Evolutionary conservation across 1,284 basidiomycete species (phyloP).

Genomic region (Sporisorium scitamineum): DNA sequence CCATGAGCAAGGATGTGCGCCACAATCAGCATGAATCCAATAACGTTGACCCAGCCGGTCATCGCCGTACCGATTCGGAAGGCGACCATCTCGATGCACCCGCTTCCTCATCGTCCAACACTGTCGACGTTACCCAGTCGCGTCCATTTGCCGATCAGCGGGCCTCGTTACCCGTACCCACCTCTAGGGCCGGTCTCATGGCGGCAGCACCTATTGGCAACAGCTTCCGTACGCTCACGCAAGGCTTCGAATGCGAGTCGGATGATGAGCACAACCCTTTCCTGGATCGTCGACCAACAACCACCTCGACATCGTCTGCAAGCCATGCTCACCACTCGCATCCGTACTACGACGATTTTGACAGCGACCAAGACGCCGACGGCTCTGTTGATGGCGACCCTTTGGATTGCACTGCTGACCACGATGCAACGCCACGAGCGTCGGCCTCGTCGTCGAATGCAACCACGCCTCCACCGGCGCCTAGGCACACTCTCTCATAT

Average conservation of each 20-base stretch:
- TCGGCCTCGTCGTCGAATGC: conserved; percentile 17
- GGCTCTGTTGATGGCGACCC: conserved; percentile 27
- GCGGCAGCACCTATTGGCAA: conserved; percentile 5
- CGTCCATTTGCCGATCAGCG: background rate
- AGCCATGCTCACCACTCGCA: conserved; percentile 9
- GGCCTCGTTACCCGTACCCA: background rate
- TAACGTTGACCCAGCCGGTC: conserved; percentile 14
- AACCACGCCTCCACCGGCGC: conserved; percentile 15
- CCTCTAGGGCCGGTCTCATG: background rate
- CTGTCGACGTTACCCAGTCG: background rate
- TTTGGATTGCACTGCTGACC: background rate
- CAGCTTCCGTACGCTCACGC: conserved; percentile 23
- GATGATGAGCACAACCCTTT: conserved; percentile 47
- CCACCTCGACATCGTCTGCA: conserved; percentile 6
- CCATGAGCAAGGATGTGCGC: conserved; percentile 49
- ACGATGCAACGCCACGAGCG: conserved; percentile 18
- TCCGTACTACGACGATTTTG: conserved; percentile 32
- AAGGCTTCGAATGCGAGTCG: conserved; percentile 25
- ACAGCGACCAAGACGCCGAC: conserved; percentile 42
- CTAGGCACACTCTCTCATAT: conserved; percentile 1
- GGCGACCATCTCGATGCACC: conserved; percentile 9
- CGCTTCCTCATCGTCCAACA: conserved; percentile 3
- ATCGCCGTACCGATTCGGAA: conserved; percentile 26
- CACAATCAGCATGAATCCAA: conserved; percentile 18
- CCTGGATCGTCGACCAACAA: conserved; percentile 15